A percentile compares a stretch with the other conserved stretches of the same genome.
These are phyloP conservation scores for Geotrichum histeridarum DNA, from an alignment of 1,139 yeast genomes.

Conservation along the genomic window DNA sequence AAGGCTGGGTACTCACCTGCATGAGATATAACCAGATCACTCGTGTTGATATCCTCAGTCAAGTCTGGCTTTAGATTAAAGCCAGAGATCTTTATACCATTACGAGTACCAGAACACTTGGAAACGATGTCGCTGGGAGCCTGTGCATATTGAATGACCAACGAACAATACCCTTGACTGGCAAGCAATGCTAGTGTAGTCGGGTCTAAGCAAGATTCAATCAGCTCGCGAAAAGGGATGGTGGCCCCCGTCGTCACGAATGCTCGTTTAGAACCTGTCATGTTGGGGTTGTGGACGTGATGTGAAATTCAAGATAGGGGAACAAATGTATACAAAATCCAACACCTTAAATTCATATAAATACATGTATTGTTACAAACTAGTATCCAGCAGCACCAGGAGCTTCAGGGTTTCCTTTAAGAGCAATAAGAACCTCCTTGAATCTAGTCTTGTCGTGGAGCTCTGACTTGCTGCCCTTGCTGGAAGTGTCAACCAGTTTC, in stretches of 20 bases:
- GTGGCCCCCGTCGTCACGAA: conserved; percentile 83
- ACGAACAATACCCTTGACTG: conserved; percentile 38
- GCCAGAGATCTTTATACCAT: conserved; percentile 39
- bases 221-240: conserved; percentile 60
- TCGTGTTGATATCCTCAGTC: conserved; percentile 5
- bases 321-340: background rate
- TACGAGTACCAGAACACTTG: conserved; percentile 20
- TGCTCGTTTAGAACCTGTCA: conserved; percentile 25
- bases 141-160: conserved; percentile 69
- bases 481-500: conserved; percentile 47
- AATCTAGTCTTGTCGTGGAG: conserved; percentile 66
- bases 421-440: conserved; percentile 57
- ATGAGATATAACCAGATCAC: conserved; percentile 68
- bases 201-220: conserved; percentile 40
- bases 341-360: background rate
- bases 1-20: conserved; percentile 46
- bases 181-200: conserved; percentile 40
- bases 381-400: conserved; percentile 66
- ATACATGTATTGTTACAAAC: background rate
- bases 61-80: conserved; percentile 25
- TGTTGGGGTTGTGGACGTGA: background rate
- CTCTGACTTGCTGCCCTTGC: conserved; percentile 42
- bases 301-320: background rate
- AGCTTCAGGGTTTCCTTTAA: conserved; percentile 63
- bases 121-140: conserved; percentile 29